Conservation (phyloP, 2,329 filamentous ascomycete genomes). For the Fusarium sp. region DNA sequence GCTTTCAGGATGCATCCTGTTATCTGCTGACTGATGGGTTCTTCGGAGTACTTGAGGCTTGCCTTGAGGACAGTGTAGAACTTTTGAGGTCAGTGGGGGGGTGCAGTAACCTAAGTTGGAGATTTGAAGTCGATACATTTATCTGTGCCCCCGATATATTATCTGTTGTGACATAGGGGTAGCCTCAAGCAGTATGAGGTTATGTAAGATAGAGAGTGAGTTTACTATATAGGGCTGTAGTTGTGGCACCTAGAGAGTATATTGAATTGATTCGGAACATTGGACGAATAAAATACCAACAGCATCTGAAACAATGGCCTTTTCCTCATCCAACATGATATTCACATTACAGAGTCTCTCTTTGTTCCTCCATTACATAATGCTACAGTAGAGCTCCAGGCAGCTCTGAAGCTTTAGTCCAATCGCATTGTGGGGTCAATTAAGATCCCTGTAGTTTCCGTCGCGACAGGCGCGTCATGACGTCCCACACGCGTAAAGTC, state of each 20-base stretch:
- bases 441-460: slow-evolving; percentile 43
- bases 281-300: not conserved
- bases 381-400: not conserved
- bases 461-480: slow-evolving; percentile 47
- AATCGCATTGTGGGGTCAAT: slow-evolving; percentile 43
- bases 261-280: not conserved
- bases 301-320: fast-evolving
- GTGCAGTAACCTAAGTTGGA: slow-evolving; percentile 45
- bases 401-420: not conserved
- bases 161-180: not conserved
- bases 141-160: not conserved
- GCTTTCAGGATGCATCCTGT: slow-evolving; percentile 53
- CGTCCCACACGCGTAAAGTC: slow-evolving; percentile 39
- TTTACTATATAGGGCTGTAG: not conserved
- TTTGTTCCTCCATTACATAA: not conserved
- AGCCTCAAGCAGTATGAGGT: not conserved
- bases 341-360: not conserved
- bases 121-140: slow-evolving; percentile 56
- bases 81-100: slow-evolving; percentile 42
- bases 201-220: not conserved
- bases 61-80: slow-evolving; percentile 1
- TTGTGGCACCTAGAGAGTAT: not conserved
- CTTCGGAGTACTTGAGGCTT: slow-evolving; percentile 10
- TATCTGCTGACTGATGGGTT: slow-evolving; percentile 45
- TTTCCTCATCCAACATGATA: not conserved